Evolutionary conservation across 495 filamentous ascomycete genomes (phyloP).

Genomic region (Podospora conica): DNA sequence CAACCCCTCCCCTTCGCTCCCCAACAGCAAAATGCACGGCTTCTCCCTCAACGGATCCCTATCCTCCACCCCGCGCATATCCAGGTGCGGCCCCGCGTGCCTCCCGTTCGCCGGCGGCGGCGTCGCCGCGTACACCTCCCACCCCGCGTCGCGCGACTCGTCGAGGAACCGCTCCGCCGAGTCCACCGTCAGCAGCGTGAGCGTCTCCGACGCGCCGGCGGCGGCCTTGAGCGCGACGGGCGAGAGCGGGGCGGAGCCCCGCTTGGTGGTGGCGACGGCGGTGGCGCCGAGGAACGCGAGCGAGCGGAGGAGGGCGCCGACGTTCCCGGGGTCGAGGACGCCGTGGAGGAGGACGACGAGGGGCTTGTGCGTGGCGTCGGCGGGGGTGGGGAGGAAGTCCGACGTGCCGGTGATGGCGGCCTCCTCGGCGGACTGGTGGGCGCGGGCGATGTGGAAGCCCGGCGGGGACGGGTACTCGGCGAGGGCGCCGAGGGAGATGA

Average conservation of each 20-base stretch:
- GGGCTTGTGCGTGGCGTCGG: conserved; percentile 53
- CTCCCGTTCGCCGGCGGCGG: conserved; percentile 40
- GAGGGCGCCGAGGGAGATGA: conserved; percentile 51
- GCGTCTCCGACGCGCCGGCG: conserved; percentile 73
- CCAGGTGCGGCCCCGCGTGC: conserved; percentile 23
- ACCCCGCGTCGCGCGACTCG: conserved; percentile 61
- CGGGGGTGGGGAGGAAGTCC: conserved; percentile 32
- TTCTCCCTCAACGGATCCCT: conserved; percentile 48
- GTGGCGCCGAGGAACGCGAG: conserved; percentile 81
- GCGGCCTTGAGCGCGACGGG: conserved; percentile 78
- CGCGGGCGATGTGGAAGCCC: conserved; percentile 53
- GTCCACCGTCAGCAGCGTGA: conserved; percentile 61
- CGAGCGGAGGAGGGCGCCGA: conserved; percentile 81
- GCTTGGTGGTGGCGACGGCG: conserved; percentile 61
- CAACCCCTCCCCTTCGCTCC: conserved; percentile 75
- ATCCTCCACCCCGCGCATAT: conserved; percentile 28
- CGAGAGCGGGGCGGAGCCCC: conserved; percentile 64
- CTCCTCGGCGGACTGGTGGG: conserved; percentile 68
- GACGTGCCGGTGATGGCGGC: conserved; percentile 59
- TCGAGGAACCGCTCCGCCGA: conserved; percentile 64
- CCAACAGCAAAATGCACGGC: conserved; percentile 74
- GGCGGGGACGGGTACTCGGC: conserved; percentile 29
- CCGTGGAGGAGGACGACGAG: conserved; percentile 76
- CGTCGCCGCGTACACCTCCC: conserved; percentile 72
- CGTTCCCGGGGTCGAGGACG: conserved; percentile 83